Conservation (phyloP, 148 eudicot genomes). For the Tetragonia tetragonoides region DNA sequence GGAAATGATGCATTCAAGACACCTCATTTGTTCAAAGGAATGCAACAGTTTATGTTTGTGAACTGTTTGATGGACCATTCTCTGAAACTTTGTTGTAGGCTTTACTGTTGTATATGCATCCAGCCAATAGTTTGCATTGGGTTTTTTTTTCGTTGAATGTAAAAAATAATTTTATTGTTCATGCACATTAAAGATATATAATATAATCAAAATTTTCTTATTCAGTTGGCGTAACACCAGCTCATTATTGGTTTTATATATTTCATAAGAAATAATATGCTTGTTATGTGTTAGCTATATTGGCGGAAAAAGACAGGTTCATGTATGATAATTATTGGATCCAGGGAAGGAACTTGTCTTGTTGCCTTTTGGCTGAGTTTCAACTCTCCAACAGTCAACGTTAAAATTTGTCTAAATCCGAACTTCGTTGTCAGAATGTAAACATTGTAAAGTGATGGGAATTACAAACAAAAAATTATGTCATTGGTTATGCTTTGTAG, state of each 20-base stretch:
- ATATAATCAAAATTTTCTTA: conserved; percentile 27
- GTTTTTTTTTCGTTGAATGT: conserved; percentile 37
- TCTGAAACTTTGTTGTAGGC: conserved; percentile 29
- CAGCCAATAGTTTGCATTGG: conserved; percentile 38
- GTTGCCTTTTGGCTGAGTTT: conserved; percentile 9
- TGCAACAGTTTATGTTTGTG: conserved; percentile 43
- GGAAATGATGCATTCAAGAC: conserved; percentile 41
- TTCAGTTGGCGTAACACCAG: conserved; percentile 23
- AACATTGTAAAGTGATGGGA: too few relatives aligned
- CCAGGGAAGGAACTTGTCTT: neutral
- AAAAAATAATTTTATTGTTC: conserved; percentile 32
- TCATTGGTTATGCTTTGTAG: neutral
- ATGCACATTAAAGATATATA: conserved; percentile 34
- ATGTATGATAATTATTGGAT: neutral
- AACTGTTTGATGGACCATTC: conserved; percentile 38
- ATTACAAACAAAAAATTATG: too few relatives aligned
- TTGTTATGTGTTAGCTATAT: neutral
- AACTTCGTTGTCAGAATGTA: too few relatives aligned
- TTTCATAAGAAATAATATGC: conserved; percentile 4
- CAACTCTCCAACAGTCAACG: neutral
- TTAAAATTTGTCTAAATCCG: too few relatives aligned
- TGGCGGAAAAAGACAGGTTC: neutral
- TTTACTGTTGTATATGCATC: conserved; percentile 41
- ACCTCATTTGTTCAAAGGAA: conserved; percentile 31
- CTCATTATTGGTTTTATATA: conserved; percentile 15